Evolutionary conservation across 306 rosid genomes (phyloP).

Genomic region (Calophaca sinica): DNA sequence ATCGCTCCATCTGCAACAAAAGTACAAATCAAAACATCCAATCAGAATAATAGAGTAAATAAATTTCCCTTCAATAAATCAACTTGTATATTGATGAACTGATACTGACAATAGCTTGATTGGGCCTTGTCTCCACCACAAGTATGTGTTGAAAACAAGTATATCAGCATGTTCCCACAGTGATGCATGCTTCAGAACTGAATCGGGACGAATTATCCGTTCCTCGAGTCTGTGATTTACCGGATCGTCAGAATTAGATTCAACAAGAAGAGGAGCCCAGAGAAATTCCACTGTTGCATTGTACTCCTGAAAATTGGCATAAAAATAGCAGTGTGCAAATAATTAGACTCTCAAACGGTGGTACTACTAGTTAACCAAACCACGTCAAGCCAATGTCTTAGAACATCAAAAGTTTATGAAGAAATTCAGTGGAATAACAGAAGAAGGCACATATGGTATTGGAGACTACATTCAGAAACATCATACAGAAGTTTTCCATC

Average conservation of each 20-base stretch:
- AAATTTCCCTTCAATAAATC: slow-evolving; percentile 4
- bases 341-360: slow-evolving; percentile 16
- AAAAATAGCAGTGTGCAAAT: slow-evolving; percentile 20
- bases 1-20: slow-evolving; percentile 72
- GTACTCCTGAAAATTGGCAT: slow-evolving; percentile 71
- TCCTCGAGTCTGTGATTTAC: slow-evolving; percentile 88
- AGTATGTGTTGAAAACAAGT: slow-evolving; percentile 87
- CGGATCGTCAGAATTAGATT: slow-evolving; percentile 97
- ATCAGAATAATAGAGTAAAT: slow-evolving; percentile 25
- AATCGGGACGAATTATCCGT: slow-evolving; percentile 90
- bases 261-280: slow-evolving; percentile 97
- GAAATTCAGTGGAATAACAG: slow-evolving; percentile 1
- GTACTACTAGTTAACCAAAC: background rate
- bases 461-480: slow-evolving; percentile 10
- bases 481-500: background rate
- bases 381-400: slow-evolving; percentile 37
- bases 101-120: slow-evolving; percentile 89
- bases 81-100: slow-evolving; percentile 10
- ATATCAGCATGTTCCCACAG: slow-evolving; percentile 93
- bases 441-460: background rate
- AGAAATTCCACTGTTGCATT: slow-evolving; percentile 97
- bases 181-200: slow-evolving; percentile 82
- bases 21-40: slow-evolving; percentile 33
- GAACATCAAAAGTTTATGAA: background rate
- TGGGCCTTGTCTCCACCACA: slow-evolving; percentile 99